These are phyloP conservation scores for Yamadazyma phyllophila DNA, from an alignment of 805 yeast species.

Conservation along the genomic window DNA sequence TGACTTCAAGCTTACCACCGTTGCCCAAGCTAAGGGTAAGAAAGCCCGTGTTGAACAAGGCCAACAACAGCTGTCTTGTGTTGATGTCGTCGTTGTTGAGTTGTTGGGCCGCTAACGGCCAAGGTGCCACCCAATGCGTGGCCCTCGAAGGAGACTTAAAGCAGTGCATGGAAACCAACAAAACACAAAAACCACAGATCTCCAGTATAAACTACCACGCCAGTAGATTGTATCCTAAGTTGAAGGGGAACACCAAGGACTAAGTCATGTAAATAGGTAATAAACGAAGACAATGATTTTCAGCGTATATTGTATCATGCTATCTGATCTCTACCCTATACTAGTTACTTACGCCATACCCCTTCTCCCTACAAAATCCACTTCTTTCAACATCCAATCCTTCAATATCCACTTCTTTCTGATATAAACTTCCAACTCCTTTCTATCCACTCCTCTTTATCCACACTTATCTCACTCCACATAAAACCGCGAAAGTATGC, in stretches of 20 bases:
- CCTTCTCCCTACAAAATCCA: no score
- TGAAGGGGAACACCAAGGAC: slow-evolving; percentile 44
- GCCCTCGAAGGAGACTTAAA: slow-evolving; percentile 68
- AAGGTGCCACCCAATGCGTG: slow-evolving; percentile 67
- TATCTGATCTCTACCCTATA: no score
- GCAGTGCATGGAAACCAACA: slow-evolving; percentile 60
- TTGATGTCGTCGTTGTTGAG: slow-evolving; percentile 80
- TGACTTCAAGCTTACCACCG: slow-evolving; percentile 55
- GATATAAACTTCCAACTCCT: no score
- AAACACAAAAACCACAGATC: slow-evolving; percentile 38
- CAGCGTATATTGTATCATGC: no score
- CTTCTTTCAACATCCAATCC: no score
- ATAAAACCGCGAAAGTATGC: slow-evolving; percentile 45
- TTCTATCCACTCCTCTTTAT: no score
- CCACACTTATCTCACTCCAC: no score
- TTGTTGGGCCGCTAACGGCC: slow-evolving; percentile 97
- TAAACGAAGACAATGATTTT: not conserved
- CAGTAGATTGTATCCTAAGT: slow-evolving; percentile 53
- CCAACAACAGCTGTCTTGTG: slow-evolving; percentile 71
- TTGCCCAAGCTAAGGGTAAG: slow-evolving; percentile 71
- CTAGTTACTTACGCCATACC: no score
- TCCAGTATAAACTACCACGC: slow-evolving; percentile 57
- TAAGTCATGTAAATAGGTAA: slow-evolving; percentile 13
- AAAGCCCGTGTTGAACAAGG: slow-evolving; percentile 55
- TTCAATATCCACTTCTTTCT: no score